These are phyloP conservation scores for Panaeolus papilionaceus DNA, from an alignment of 768 basidiomycete genomes.

Conservation along the genomic window DNA sequence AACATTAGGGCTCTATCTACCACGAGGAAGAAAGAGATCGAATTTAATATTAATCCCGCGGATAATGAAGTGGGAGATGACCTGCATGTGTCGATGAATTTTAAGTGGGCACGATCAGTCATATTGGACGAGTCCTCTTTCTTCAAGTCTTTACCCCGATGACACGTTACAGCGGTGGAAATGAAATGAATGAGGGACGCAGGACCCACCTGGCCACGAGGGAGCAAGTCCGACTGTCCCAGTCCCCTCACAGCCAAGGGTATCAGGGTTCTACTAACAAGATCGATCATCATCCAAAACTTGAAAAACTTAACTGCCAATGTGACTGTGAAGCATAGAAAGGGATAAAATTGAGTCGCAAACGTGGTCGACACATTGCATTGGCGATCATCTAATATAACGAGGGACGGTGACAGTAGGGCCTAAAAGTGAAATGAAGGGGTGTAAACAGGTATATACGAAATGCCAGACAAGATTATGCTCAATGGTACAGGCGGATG, in stretches of 20 bases:
- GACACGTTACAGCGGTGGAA: background rate
- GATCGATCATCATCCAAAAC: background rate
- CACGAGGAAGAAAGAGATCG: constrained; percentile 9
- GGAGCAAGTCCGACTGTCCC: background rate
- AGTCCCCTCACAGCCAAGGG: background rate
- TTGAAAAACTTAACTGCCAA: background rate
- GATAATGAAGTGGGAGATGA: constrained; percentile 9
- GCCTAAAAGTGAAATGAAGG: background rate
- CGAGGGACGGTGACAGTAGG: background rate
- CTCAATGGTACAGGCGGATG: constrained; percentile 5
- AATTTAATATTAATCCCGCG: constrained; percentile 7
- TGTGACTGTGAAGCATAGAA: background rate
- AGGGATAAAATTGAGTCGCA: constrained; percentile 5
- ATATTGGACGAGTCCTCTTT: background rate
- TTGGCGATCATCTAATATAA: constrained; percentile 12
- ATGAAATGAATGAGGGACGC: constrained; percentile 10
- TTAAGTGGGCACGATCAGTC: constrained; percentile 9
- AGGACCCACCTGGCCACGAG: constrained; percentile 3
- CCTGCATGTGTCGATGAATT: constrained; percentile 6
- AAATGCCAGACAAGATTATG: constrained; percentile 5
- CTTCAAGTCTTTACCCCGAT: constrained; percentile 2
- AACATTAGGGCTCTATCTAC: no score
- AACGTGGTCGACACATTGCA: constrained; percentile 15
- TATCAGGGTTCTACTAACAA: background rate
- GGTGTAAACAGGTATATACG: constrained; percentile 11